Evolutionary conservation across 2,329 filamentous ascomycete genomes (phyloP).

Genomic region (Amphichorda felina): DNA sequence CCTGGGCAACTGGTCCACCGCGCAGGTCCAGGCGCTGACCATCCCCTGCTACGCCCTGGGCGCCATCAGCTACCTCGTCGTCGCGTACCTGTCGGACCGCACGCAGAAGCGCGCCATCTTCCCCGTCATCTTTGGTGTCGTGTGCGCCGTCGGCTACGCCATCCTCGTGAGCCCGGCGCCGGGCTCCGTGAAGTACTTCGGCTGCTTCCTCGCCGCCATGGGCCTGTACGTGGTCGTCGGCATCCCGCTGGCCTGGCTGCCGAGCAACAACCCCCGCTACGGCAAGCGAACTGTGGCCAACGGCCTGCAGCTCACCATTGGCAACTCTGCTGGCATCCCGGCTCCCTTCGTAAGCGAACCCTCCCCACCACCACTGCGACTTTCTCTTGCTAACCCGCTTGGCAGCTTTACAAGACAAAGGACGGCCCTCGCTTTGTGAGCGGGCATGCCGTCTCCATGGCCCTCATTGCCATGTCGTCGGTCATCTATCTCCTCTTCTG

Average conservation of each 20-base stretch:
- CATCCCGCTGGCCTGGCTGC: constrained; percentile 25
- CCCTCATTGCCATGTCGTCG: constrained; percentile 30
- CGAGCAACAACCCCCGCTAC: constrained; percentile 49
- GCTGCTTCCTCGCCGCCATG: constrained; percentile 50
- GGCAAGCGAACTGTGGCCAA: constrained; percentile 52
- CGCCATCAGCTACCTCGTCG: constrained; percentile 43
- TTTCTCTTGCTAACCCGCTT: constrained; percentile 3
- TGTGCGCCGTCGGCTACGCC: constrained; percentile 43
- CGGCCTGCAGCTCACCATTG: constrained; percentile 50
- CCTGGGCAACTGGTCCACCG: constrained; percentile 31
- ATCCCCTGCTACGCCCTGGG: constrained; percentile 55
- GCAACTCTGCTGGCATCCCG: constrained; percentile 52
- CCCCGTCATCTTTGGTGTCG: constrained; percentile 34
- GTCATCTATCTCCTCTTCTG: constrained; percentile 26
- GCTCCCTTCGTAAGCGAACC: constrained; percentile 33
- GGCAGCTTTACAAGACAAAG: constrained; percentile 12
- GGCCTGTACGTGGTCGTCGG: constrained; percentile 40
- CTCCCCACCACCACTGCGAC: not conserved
- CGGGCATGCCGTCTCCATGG: constrained; percentile 37
- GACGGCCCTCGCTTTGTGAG: constrained; percentile 32
- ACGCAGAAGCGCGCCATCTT: constrained; percentile 44
- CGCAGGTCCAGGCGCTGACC: constrained; percentile 48
- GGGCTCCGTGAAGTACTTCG: constrained; percentile 46
- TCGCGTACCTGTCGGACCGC: constrained; percentile 46
- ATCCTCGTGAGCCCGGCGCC: constrained; percentile 42